These are phyloP conservation scores for Dioscorea dumetorum DNA, from an alignment of 106 monocot species.

Conservation along the genomic window DNA sequence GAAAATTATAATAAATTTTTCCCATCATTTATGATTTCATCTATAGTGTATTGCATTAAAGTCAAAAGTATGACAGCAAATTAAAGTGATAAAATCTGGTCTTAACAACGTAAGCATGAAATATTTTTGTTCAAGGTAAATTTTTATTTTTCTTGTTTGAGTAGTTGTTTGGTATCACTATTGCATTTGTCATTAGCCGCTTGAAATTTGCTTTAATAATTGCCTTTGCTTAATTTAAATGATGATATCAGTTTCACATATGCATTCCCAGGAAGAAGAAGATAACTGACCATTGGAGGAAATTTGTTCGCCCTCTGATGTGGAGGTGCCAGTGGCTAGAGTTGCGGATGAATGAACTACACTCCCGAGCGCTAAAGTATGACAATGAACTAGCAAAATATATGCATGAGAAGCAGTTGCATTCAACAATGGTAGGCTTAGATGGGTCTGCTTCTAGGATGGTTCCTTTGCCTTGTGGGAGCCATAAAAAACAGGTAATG, in stretches of 20 bases:
- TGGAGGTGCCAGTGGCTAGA: constrained; percentile 92
- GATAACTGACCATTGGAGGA: constrained; percentile 74
- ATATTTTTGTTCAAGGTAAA: neutral
- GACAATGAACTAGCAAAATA: constrained; percentile 54
- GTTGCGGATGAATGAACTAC: constrained; percentile 68
- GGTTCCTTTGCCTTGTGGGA: constrained; percentile 38
- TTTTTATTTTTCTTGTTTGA: neutral
- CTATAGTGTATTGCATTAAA: too few relatives aligned
- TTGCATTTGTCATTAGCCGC: too few relatives aligned
- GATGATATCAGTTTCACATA: neutral
- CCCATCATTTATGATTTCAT: too few relatives aligned
- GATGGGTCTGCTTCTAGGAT: constrained; percentile 47
- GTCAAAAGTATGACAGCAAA: neutral
- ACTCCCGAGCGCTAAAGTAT: constrained; percentile 48
- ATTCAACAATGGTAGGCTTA: constrained; percentile 41
- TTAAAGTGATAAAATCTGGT: neutral
- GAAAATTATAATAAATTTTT: too few relatives aligned
- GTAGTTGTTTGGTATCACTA: neutral
- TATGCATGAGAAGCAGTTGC: constrained; percentile 57
- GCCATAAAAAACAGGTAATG: constrained; percentile 36
- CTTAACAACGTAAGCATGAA: neutral
- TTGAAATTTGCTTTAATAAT: neutral
- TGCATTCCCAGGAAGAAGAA: constrained; percentile 62
- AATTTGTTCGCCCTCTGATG: constrained; percentile 59
- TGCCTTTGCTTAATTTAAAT: neutral